Evolutionary conservation across 2,329 filamentous ascomycete genomes (phyloP).

Genomic region (Aureobasidium uvarum): DNA sequence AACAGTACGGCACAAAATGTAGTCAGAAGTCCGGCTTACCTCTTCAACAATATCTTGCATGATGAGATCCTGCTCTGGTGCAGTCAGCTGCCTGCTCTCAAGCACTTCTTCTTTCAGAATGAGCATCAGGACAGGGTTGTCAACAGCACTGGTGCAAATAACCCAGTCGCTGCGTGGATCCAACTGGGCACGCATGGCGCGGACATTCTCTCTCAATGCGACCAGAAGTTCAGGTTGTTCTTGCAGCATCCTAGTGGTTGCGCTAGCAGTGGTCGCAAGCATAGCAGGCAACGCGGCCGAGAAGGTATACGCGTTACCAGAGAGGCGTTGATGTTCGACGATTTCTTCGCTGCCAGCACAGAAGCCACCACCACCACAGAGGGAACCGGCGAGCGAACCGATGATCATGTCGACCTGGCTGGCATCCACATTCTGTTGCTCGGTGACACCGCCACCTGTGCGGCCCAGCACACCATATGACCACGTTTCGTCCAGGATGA

Average conservation of each 20-base stretch:
- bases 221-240: conserved; percentile 78
- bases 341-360: conserved; percentile 90
- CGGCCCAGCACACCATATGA: conserved; percentile 93
- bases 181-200: conserved; percentile 78
- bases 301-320: conserved; percentile 88
- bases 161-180: conserved; percentile 96
- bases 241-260: conserved; percentile 82
- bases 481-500: conserved; percentile 97
- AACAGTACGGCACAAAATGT: background rate
- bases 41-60: conserved; percentile 95
- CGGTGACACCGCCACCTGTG: conserved; percentile 87
- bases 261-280: conserved; percentile 91
- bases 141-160: conserved; percentile 70
- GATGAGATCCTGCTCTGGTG: conserved; percentile 77
- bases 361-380: conserved; percentile 93
- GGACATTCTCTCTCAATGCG: conserved; percentile 81
- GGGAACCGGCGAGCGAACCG: conserved; percentile 82
- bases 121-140: conserved; percentile 86
- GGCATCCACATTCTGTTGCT: conserved; percentile 94
- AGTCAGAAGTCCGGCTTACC: conserved; percentile 54
- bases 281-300: conserved; percentile 93
- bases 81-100: conserved; percentile 62
- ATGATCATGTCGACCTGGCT: conserved; percentile 96
- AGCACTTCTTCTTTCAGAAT: conserved; percentile 82
- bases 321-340: conserved; percentile 93